Base-by-base conservation (phyloP, 2,329 filamentous ascomycete species). In the Alternaria gaisen region DNA sequence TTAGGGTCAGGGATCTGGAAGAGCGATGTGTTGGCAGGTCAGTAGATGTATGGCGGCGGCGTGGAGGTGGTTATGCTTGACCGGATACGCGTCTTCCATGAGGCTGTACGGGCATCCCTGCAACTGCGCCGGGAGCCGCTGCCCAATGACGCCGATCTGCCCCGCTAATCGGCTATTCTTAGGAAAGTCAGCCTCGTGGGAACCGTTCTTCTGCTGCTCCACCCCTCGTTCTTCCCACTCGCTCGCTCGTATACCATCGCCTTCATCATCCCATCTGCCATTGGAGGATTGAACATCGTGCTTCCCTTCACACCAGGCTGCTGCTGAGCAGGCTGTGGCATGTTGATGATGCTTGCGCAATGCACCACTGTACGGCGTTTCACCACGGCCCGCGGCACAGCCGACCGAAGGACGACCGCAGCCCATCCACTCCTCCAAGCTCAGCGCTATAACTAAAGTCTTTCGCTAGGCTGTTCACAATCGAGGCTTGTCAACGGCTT, bases 61-160 rank as follows among this genome's bases (percentile, higher is more conserved):
- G 54, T 47, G 11, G 46, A 40, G n/a, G 42, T 50, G 43, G 48
- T 61, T 61, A 48, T 61, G 54, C n/a, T 34, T 28, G 3, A 20
- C 6, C 50, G 16, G 12, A 32, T 58, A 65, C 63, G 63, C 63
- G 63, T 65, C 55, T 46, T 53, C 48, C 34, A 50, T 53, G 60
- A 56, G 56, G 56, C 60, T 59, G 56, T 59, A 64, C 58, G 24
- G 28, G 5, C 38, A 58, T 51, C 63, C 63, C 60, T 65, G 63
- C 51, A 58, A 30, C n/a, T 59, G 53, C 53, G 42, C 47, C 55
- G 52, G 59, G 50, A 47, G 48, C 52, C 43, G 55, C 36, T 55
- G 55, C 47, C 58, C 62, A 56, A 64, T 64, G 56, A 57, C 59
- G 62, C 44, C 30, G 24, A 41, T 32, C 54, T 38, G 56, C 40